Evolutionary conservation across 1,284 basidiomycete genomes (phyloP), one percentile per base, ranked within the genome.

Genomic region (Ganoderma multipileum): DNA sequence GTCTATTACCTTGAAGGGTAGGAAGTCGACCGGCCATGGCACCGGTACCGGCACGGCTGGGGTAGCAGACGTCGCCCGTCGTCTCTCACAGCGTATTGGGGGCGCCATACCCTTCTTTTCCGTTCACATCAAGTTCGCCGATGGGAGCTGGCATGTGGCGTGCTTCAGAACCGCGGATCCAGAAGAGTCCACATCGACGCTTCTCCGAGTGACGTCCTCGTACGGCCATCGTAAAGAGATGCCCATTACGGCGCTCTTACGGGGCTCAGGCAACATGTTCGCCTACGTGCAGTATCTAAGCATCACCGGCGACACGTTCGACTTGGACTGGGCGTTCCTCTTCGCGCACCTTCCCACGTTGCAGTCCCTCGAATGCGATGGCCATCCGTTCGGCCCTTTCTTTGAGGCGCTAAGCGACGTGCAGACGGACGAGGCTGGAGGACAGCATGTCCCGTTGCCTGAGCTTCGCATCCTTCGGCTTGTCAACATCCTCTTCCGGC

Each of bases 381-480:
- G 44, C 16, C 63, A 57, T 23, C 52, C 63, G 26, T 55, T 28
- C 26, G 52, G 52, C 38, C 36, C 55, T 14, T 47, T 64, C 55
- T 58, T 64, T 36, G n/a, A 16, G 16, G 36, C 52, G 2, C 63
- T 58, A 30, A 38, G 23, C 12, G 28, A 55, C 8, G 20, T 47
- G 42, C 55, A 23, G 26, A 2, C 26, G 38, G 23, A n/a, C 36
- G 52, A 39, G 52, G 20, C 52, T 16, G 63, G 52, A 33, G 5
- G 26, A 14, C 30, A 11, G 28, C 52, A 30, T 33, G 7, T 38
- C 18, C 55, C 41, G 55, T 18, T 66, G 12, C 64, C 64, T 18
- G 20, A 23, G 44, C 59, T 66, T 23, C n/a, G 44, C 36, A 28
- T 41, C 44, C 36, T 66, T 7, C 18, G n/a, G n/a, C 64, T 66